phyloP scores from a whole-genome alignment of 441 rosid species.

The Macaranga tanarius region DNA sequence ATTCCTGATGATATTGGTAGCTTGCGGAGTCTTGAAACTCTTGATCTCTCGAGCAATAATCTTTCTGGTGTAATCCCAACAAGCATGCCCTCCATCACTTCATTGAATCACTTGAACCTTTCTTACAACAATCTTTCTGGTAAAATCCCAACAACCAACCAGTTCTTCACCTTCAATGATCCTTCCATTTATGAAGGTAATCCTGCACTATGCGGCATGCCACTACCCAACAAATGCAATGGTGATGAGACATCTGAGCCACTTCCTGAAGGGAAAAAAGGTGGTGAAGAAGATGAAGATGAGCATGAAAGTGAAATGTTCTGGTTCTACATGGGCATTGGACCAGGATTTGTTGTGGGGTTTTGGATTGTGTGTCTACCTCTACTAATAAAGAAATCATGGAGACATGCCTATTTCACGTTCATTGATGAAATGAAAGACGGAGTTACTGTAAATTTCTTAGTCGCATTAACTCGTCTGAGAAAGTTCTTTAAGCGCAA shows the following conservation, averaged over 20 bases:
- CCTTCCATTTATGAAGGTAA: conserved; percentile 3
- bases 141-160: conserved; percentile 20
- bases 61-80: conserved; percentile 29
- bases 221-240: background rate
- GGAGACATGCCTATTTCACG: conserved; percentile 18
- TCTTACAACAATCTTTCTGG: conserved; percentile 24
- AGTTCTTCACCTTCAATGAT: background rate
- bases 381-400: conserved; percentile 21
- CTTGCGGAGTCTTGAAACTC: conserved; percentile 17
- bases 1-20: conserved; percentile 14
- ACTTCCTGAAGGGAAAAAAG: background rate
- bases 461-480: background rate
- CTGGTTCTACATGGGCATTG: conserved; percentile 19
- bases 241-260: background rate
- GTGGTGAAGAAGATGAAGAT: background rate
- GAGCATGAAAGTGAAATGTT: background rate
- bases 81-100: conserved; percentile 24
- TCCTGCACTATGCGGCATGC: background rate
- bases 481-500: background rate
- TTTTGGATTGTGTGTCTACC: conserved; percentile 27
- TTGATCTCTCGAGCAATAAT: conserved; percentile 20
- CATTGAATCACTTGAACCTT: conserved; percentile 28
- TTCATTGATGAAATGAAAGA: conserved; percentile 17
- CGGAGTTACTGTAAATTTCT: background rate
- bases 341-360: conserved; percentile 19